These are phyloP conservation scores for Penicillium oxalicum DNA, from an alignment of 2,329 filamentous ascomycete genomes.

Conservation along the genomic window DNA sequence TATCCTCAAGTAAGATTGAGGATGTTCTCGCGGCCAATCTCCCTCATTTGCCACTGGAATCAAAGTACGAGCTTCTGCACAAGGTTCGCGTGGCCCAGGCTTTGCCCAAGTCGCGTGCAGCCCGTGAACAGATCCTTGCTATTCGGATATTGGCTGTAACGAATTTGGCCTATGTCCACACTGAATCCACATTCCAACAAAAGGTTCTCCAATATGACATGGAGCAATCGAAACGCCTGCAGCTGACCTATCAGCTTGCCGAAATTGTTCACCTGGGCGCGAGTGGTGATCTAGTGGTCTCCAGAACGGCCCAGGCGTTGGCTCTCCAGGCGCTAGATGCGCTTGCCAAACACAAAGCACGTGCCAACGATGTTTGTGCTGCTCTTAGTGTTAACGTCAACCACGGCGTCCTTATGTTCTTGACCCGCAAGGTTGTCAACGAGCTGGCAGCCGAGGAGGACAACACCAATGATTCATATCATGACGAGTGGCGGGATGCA, in stretches of 20 bases:
- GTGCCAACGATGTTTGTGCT: slow-evolving; percentile 73
- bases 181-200: slow-evolving; percentile 74
- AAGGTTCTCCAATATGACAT: slow-evolving; percentile 81
- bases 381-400: slow-evolving; percentile 95
- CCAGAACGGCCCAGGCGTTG: slow-evolving; percentile 72
- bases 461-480: slow-evolving; percentile 55
- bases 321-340: slow-evolving; percentile 77
- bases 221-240: slow-evolving; percentile 81
- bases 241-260: slow-evolving; percentile 85
- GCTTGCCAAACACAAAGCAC: slow-evolving; percentile 71
- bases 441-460: slow-evolving; percentile 63
- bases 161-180: slow-evolving; percentile 84
- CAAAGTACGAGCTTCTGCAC: slow-evolving; percentile 78
- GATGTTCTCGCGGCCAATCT: slow-evolving; percentile 41
- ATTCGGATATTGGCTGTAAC: slow-evolving; percentile 80
- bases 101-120: slow-evolving; percentile 58
- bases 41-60: slow-evolving; percentile 62
- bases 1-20: slow-evolving; percentile 37
- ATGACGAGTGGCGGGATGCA: slow-evolving; percentile 84
- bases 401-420: slow-evolving; percentile 88
- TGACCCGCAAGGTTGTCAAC: slow-evolving; percentile 82
- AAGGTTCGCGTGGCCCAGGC: slow-evolving; percentile 79
- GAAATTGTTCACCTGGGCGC: slow-evolving; percentile 82
- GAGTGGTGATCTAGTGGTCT: slow-evolving; percentile 61
- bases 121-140: slow-evolving; percentile 69